Evolutionary conservation across 306 rosid genomes (phyloP), one percentile per base, ranked within the genome.

Genomic region (Clitoria ternatea): DNA sequence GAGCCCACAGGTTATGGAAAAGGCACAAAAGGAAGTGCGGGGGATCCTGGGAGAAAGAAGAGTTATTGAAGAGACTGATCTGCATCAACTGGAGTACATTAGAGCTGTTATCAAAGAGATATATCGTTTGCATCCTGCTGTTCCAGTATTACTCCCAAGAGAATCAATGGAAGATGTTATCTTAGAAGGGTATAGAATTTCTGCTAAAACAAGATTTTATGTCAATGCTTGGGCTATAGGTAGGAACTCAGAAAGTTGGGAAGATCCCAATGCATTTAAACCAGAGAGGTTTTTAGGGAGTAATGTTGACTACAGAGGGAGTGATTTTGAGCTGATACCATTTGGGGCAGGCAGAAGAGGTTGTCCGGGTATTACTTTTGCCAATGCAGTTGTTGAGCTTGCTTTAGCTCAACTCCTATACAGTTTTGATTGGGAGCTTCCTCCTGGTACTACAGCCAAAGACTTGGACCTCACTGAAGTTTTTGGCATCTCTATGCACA

Each of bases 311-410:
- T 86, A 78, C 72, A 86, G 37, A 79, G 92, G 95, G 17, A 75
- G 73, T 13, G 80, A 88, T 72, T 88, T 74, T 67, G 81, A 86
- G 82, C 76, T 88, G 6, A 75, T 83, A 72, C 97, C 95, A 9
- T 88, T 88, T 11, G 95, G 95, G 2, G 89, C 86, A 19, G 92
- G 97, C 9, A 80, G 92, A 86, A 82, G 95, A 78, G 76, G 76
- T 11, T 88, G 95, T 76, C 95, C 89, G 0, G 86, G 55, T 7
- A 63, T 84, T 26, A 73, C 80, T 29, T 84, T 91, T 11, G 78
- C 54, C 10, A 57, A 40, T 57, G 89, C 83, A 36, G 75, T 56
- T 42, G 18, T 79, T 60, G 90, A 86, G 83, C 89, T 86, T 69
- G 88, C 87, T 70, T 69, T 91, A 2, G 90, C 96, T 70, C 95